Base-by-base conservation (phyloP, 306 rosid species). In the Citrullus mucosospermus region DNA sequence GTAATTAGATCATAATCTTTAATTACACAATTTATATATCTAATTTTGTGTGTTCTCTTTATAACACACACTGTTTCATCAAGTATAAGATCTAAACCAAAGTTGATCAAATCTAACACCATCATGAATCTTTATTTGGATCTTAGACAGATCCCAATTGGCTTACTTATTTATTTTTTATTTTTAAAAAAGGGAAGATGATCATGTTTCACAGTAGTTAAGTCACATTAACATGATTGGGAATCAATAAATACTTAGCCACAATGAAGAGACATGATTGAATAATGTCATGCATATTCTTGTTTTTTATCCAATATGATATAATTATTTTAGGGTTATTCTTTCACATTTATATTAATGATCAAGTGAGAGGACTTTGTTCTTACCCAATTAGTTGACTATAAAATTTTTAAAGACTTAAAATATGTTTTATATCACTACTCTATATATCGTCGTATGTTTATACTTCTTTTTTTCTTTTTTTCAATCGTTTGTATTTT, bases 161-260 rank as follows among this genome's bases (percentile, higher is more conserved):
- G 62, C 9, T 30, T 32, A 14, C 15, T 22, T 48, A 48, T 48
- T 13, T 48, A 43, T 43, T 11, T 12, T 48, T 46, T 46, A 15
- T 51, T 51, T 4, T 0, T 2, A 39, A 39, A 73, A 16, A 3
- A 4, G 28, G 77, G 8, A n/a, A 36, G 30, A 74, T 74, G 78
- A 54, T 54, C 48, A 74, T 74, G 78, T 54, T 74, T 74, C 62
- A 53, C 30, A 32, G 63, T 54, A 74, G 63, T 74, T 74, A 74
- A 74, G 78, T 74, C 78, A 74, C 78, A 74, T 74, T 74, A 53
- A 74, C 78, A 74, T 54, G 50, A 74, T 74, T 74, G 78, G 22
- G 48, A 34, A 74, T 74, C 63, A 46, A 74, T 74, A 74, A 53
- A 53, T 53, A 74, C 63, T 74, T 74, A 9, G 32, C 78, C 78